Evolutionary conservation across 257 asterid species (phyloP), one percentile per base, ranked within the genome.

Genomic region (Petrea volubilis): DNA sequence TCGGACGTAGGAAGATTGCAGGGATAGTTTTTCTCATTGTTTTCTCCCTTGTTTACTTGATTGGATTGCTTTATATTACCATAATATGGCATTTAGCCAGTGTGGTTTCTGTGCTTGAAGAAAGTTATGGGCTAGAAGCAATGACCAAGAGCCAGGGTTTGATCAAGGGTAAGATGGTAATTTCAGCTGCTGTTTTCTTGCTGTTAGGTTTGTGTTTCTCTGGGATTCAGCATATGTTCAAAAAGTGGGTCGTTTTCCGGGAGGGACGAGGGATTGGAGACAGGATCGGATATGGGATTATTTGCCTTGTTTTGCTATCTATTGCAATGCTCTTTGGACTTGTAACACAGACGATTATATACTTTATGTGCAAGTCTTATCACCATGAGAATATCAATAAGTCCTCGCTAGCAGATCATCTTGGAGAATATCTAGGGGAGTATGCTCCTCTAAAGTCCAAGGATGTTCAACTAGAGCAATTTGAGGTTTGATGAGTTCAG

Each of bases 311-410:
- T 0, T 5, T 86, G 80, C 59, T 85, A 15, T n/a, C n/a, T n/a
- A 55, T 74, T 3, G 36, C 77, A 64, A 76, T 88, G 73, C 77
- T 90, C 4, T 80, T 87, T 34, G 91, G 87, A 0, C n/a, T n/a
- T n/a, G n/a, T n/a, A n/a, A n/a, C n/a, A n/a, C n/a, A n/a, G n/a
- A n/a, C n/a, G n/a, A n/a, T n/a, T n/a, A n/a, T n/a, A n/a, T n/a
- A n/a, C n/a, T n/a, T n/a, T n/a, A n/a, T n/a, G n/a, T n/a, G n/a
- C 80, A 91, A 91, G 61, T 91, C 97, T 2, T 84, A 75, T 65
- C 96, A 86, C 72, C 96, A 87, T 23, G 96, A 92, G 62, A 89
- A 80, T 10, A 89, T 92, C 24, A 96, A 92, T 38, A 92, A 89
- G 77, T 82, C 96, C 0, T 61, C 87, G 0, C 72, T 92, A 72